Evolutionary conservation across 169 alveolate species (phyloP).

Genomic region (Cryptosporidium meleagridis): DNA sequence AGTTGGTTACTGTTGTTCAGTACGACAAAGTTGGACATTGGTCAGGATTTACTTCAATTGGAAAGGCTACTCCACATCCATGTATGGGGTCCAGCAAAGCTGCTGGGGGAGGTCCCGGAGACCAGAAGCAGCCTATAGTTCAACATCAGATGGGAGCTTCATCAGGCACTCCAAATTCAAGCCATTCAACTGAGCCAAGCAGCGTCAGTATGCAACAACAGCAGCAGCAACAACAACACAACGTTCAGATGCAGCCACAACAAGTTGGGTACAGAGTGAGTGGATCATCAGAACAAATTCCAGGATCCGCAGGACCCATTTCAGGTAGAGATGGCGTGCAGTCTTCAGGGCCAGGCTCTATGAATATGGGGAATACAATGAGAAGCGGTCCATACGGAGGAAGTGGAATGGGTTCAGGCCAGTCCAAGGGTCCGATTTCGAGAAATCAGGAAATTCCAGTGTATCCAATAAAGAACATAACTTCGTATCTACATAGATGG

Average conservation of each 20-base stretch:
- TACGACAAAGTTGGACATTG: conserved; percentile 66
- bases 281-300: neutral
- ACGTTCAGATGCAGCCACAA: neutral
- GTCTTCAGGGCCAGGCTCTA: conserved; percentile 26
- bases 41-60: conserved; percentile 65
- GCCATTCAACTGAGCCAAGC: conserved; percentile 5
- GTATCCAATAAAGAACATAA: conserved; percentile 59
- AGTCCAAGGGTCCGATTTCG: conserved; percentile 55
- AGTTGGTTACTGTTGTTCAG: conserved; percentile 66
- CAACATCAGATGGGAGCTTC: neutral
- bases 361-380: conserved; percentile 13
- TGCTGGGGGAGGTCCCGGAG: neutral
- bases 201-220: neutral
- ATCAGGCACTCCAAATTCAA: conserved; percentile 15
- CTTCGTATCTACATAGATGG: conserved; percentile 75
- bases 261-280: neutral
- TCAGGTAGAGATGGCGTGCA: neutral
- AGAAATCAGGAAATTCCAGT: conserved; percentile 71
- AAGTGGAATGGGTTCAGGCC: neutral
- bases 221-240: neutral
- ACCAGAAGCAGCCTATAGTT: neutral
- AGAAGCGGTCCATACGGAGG: conserved; percentile 48
- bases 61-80: conserved; percentile 71
- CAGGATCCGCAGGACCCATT: conserved; percentile 20
- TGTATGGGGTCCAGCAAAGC: conserved; percentile 69